Conservation (phyloP, 2,329 filamentous ascomycete species). For the Huntiella abstrusa region DNA sequence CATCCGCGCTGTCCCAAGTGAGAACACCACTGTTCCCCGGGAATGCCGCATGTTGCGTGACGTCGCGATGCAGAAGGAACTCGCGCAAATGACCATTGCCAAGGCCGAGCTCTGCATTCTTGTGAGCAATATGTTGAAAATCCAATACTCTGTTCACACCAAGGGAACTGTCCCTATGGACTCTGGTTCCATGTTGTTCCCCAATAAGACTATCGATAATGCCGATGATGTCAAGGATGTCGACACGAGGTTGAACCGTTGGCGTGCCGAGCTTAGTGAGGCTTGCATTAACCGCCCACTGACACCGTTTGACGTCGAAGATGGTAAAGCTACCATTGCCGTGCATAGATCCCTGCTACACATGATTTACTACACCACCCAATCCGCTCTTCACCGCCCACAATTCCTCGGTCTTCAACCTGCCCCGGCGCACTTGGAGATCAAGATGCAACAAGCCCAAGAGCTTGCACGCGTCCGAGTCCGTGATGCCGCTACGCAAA, state of each 20-base stretch:
- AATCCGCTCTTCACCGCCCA: slow-evolving; percentile 78
- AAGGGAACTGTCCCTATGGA: slow-evolving; percentile 65
- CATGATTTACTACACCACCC: slow-evolving; percentile 83
- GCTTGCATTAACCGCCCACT: slow-evolving; percentile 49
- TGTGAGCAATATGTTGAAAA: slow-evolving; percentile 73
- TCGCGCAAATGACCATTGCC: slow-evolving; percentile 77
- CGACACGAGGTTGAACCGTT: slow-evolving; percentile 59
- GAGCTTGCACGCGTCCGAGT: slow-evolving; percentile 70
- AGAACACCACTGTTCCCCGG: slow-evolving; percentile 46
- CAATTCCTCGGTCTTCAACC: slow-evolving; percentile 66
- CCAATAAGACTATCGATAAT: slow-evolving; percentile 72
- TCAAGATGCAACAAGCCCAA: slow-evolving; percentile 9
- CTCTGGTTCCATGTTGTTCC: slow-evolving; percentile 73
- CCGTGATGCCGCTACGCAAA: slow-evolving; percentile 64
- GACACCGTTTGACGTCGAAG: slow-evolving; percentile 34
- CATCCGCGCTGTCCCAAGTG: slow-evolving; percentile 45
- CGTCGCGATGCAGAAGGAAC: slow-evolving; percentile 50
- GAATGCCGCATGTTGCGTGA: slow-evolving; percentile 57
- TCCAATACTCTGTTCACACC: slow-evolving; percentile 82
- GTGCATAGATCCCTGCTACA: slow-evolving; percentile 74
- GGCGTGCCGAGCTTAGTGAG: slow-evolving; percentile 53
- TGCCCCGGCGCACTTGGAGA: slow-evolving; percentile 7
- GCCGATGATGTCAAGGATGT: slow-evolving; percentile 61
- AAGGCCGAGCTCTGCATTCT: slow-evolving; percentile 80
- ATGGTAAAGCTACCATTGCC: slow-evolving; percentile 39